These are phyloP conservation scores for Emmonsiellopsis sp. DNA, from an alignment of 2,329 filamentous ascomycete species.

Conservation along the genomic window DNA sequence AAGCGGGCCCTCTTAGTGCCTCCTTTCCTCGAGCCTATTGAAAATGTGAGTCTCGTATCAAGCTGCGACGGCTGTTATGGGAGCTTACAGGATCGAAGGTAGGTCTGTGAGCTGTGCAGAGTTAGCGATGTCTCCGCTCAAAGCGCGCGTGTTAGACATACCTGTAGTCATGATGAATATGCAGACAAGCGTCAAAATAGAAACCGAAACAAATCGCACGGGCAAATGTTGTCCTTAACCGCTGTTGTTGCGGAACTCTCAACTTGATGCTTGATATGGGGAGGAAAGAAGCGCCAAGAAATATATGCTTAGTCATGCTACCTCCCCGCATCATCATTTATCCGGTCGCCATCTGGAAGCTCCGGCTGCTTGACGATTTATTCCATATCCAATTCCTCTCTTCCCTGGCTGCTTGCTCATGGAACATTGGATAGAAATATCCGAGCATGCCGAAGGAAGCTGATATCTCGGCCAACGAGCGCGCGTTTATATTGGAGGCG, in stretches of 20 bases:
- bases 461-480: slow-evolving; percentile 82
- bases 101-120: slow-evolving; percentile 58
- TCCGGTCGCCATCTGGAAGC: background rate
- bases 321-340: background rate
- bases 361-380: background rate
- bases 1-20: slow-evolving; percentile 81
- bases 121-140: slow-evolving; percentile 6
- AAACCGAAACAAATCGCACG: background rate
- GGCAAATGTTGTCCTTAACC: background rate
- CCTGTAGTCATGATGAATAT: slow-evolving; percentile 32
- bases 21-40: slow-evolving; percentile 85
- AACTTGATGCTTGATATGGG: background rate
- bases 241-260: background rate
- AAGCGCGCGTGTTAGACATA: slow-evolving; percentile 13
- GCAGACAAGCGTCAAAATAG: background rate
- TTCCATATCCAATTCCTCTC: background rate
- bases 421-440: slow-evolving; percentile 1
- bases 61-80: background rate
- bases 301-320: background rate
- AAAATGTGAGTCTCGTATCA: slow-evolving; percentile 19
- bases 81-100: slow-evolving; percentile 79
- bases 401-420: background rate
- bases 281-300: background rate
- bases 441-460: slow-evolving; percentile 11
- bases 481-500: slow-evolving; percentile 73